These are phyloP conservation scores for Cystofilobasidium capitatum DNA, from an alignment of 768 basidiomycete genomes.

Conservation along the genomic window DNA sequence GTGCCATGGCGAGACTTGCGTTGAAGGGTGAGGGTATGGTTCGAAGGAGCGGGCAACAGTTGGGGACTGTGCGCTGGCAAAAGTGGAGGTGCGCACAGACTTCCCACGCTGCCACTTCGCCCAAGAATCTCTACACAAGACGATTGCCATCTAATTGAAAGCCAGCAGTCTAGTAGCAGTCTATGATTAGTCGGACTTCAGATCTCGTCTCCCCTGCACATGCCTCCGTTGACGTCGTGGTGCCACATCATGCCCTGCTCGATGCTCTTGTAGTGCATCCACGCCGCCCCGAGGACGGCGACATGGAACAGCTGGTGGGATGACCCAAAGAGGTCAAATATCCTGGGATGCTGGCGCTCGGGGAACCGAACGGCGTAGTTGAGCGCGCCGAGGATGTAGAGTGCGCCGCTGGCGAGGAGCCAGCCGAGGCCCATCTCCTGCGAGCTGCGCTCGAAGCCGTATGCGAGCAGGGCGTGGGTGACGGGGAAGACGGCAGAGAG, in stretches of 20 bases:
- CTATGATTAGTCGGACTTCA: too few species aligned
- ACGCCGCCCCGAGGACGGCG: conserved; percentile 14
- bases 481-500: conserved; percentile 60
- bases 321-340: conserved; percentile 65
- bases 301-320: conserved; percentile 79
- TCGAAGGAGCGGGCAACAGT: too few species aligned
- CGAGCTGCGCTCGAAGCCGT: conserved; percentile 52
- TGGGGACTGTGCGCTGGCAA: too few species aligned
- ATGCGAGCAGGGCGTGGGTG: conserved; percentile 52
- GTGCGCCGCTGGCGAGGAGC: conserved; percentile 56
- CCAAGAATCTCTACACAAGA: too few species aligned
- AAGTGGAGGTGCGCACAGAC: too few species aligned
- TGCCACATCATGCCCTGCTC: conserved; percentile 1
- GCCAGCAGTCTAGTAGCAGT: too few species aligned
- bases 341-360: conserved; percentile 62
- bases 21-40: too few species aligned
- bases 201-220: conserved; percentile 19
- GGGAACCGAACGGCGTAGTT: conserved; percentile 76
- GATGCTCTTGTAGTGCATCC: conserved; percentile 14
- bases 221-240: conserved; percentile 12
- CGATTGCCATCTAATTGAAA: too few species aligned
- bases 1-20: too few species aligned
- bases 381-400: conserved; percentile 71
- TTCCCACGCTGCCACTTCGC: too few species aligned
- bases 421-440: conserved; percentile 61